phyloP scores from a whole-genome alignment of 192 early-diverging fungal genomes.

The Glomus cerebriforme region DNA sequence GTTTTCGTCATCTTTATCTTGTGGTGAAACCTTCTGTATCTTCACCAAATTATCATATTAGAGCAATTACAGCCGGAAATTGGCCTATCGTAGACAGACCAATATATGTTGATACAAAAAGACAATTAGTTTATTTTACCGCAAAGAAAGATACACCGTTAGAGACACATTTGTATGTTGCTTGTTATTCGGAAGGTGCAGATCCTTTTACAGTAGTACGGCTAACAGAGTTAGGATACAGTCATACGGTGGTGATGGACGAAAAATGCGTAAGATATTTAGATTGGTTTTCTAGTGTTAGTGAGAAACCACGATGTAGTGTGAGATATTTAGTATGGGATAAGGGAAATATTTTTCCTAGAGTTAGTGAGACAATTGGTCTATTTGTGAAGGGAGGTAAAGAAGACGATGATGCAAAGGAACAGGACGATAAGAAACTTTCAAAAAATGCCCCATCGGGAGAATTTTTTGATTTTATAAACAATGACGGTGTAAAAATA shows the following conservation, averaged over 20 bases:
- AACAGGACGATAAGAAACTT: slow-evolving; percentile 7
- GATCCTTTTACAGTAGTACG: slow-evolving; percentile 31
- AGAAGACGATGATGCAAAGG: slow-evolving; percentile 20
- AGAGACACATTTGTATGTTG: slow-evolving; percentile 66
- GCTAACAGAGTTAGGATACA: slow-evolving; percentile 53
- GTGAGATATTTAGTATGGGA: slow-evolving; percentile 45
- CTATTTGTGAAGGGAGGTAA: neutral
- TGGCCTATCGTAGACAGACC: slow-evolving; percentile 62
- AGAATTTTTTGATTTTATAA: slow-evolving; percentile 56
- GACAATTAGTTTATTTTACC: slow-evolving; percentile 61
- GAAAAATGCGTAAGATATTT: slow-evolving; percentile 42
- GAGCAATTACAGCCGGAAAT: slow-evolving; percentile 57
- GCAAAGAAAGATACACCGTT: slow-evolving; percentile 59
- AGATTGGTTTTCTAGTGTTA: slow-evolving; percentile 51
- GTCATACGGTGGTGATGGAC: slow-evolving; percentile 49
- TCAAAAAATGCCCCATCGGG: slow-evolving; percentile 37
- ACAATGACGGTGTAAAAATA: slow-evolving; percentile 49
- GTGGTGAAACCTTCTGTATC: slow-evolving; percentile 37
- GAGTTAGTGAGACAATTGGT: slow-evolving; percentile 9
- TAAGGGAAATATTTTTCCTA: slow-evolving; percentile 23
- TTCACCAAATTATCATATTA: slow-evolving; percentile 25
- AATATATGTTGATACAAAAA: slow-evolving; percentile 52
- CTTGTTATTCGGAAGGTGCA: slow-evolving; percentile 35
- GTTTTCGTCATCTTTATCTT: slow-evolving; percentile 63
- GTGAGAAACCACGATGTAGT: slow-evolving; percentile 43